Conservation (phyloP, 257 asterid species). For the Linaria vulgaris region DNA sequence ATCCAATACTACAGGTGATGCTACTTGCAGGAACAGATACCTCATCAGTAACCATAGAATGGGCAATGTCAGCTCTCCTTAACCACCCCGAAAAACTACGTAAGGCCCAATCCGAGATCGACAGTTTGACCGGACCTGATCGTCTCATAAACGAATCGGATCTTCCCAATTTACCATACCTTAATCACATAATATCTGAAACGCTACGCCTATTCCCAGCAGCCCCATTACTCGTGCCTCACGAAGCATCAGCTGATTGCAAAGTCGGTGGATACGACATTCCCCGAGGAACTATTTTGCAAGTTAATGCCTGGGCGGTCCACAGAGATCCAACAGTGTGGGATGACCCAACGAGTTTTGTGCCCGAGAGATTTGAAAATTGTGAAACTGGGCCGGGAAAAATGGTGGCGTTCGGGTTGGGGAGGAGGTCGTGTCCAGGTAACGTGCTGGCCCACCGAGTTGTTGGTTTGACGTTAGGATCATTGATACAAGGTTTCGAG, state of each 20-base stretch:
- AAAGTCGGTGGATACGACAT: constrained; percentile 32
- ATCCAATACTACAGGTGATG: constrained; percentile 1
- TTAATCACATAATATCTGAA: constrained; percentile 23
- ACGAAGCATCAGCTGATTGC: constrained; percentile 18
- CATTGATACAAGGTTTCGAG: constrained; percentile 25
- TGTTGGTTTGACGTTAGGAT: constrained; percentile 21
- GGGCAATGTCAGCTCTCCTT: constrained; percentile 25
- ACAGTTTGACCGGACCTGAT: neutral
- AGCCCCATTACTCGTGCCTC: constrained; percentile 25
- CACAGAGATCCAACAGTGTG: constrained; percentile 16
- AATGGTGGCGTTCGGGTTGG: constrained; percentile 29
- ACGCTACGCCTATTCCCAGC: constrained; percentile 26
- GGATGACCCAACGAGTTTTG: constrained; percentile 32
- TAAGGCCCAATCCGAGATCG: constrained; percentile 9
- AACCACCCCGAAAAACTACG: constrained; percentile 21
- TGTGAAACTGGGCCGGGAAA: neutral
- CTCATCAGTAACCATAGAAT: constrained; percentile 15
- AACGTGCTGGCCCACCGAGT: constrained; percentile 29
- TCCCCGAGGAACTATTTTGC: constrained; percentile 33
- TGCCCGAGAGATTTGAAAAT: constrained; percentile 29
- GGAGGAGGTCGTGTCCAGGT: constrained; percentile 33
- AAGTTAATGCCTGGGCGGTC: constrained; percentile 29
- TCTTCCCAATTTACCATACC: constrained; percentile 18
- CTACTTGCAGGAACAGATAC: constrained; percentile 22
- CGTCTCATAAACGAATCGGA: constrained; percentile 16